Evolutionary conservation across 352 stramenopile genomes (phyloP), one percentile per base, ranked within the genome.

Genomic region (Globisporangium nagaii): DNA sequence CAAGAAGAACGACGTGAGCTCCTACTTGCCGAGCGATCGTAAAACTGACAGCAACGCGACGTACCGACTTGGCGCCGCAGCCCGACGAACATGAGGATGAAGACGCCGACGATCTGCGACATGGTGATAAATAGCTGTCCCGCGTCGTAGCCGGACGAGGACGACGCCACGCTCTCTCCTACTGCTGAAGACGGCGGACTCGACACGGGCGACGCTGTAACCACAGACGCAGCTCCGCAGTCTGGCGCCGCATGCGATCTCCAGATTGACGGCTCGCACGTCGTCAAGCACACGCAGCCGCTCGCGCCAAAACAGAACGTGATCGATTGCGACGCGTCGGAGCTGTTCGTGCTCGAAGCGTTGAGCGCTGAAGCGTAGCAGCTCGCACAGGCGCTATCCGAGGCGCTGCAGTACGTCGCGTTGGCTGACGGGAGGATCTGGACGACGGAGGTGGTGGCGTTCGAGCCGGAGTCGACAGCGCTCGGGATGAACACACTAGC

Each of bases 221-320:
- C 17, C 12, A 36, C 20, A 12, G 15, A 3, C 4, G 22, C 35
- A 7, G 20, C 6, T 41, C 17, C 17, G 12, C 43, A 49, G 10
- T 36, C 17, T 22, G 42, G 28, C 12, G 34, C 24, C 20, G 25
- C 24, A 4, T 6, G 22, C 22, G 15, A 2, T 20, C 9, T 31
- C 32, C 48, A 55, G 12, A 36, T 12, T 0, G 24, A 25, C n/a
- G 43, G 17, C 36, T 59, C 53, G 15, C 53, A 59, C 7, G 15
- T n/a, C 19, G 52, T 30, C 15, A 59, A 15, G 20, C 52, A 59
- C 19, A 59, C n/a, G 34, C 52, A 59, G 40, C 42, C 42, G 32
- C 7, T 53, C 3, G 32, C 32, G 6, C 47, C 47, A 9, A 44
- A 40, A 31, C 47, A 54, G 35, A 54, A 1, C 25, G 11, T 22